Base-by-base conservation (phyloP, 2,329 filamentous ascomycete species). In the Clonostachys sp. region DNA sequence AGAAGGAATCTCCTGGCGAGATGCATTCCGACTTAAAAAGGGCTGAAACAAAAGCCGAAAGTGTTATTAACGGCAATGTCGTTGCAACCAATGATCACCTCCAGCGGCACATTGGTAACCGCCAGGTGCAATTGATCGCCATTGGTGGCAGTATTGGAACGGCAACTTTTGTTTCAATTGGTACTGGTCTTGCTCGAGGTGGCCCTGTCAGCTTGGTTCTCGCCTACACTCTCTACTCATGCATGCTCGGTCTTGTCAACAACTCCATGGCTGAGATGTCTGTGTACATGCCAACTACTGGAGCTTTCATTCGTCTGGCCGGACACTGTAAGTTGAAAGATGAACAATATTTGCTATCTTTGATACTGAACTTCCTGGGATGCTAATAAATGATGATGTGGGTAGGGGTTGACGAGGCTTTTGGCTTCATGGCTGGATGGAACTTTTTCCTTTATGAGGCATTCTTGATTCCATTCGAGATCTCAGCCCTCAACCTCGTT, bases 241-340 rank as follows among this genome's bases (percentile, higher is more conserved):
- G 63, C 53, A 56, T 82, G 48, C 66, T 83, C 47, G 79, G 64
- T n/a, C 61, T 80, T 40, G 74, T 83, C 56, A 83, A 81, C 67
- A 83, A 81, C 56, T 73, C 71, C 49, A 70, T 82, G 48, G 79
- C 80, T 10, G 80, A 84, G 58, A 83, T 84, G 79, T 71, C 68
- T 18, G 70, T 70, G 38, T 77, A 74, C 53, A 77, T 80, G 68
- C 80, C 80, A 14, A 73, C 83, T 36, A 71, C 69, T 42, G 79
- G 79, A 47, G 75, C 74, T 3, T 83, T 81, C 57, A 74, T 83
- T 50, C 76, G 80, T 45, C 68, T 83, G 60, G 78, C 78, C 7
- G 78, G 78, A 16, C 67, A 77, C 52, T 49, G 24, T 30, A 30
- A 30, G 24, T 30, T 30, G 24, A 30, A 30, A 30, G 6, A 30